Evolutionary conservation across 2,329 filamentous ascomycete species (phyloP), one percentile per base, ranked within the genome.

Genomic region (Fusarium sublunatum): DNA sequence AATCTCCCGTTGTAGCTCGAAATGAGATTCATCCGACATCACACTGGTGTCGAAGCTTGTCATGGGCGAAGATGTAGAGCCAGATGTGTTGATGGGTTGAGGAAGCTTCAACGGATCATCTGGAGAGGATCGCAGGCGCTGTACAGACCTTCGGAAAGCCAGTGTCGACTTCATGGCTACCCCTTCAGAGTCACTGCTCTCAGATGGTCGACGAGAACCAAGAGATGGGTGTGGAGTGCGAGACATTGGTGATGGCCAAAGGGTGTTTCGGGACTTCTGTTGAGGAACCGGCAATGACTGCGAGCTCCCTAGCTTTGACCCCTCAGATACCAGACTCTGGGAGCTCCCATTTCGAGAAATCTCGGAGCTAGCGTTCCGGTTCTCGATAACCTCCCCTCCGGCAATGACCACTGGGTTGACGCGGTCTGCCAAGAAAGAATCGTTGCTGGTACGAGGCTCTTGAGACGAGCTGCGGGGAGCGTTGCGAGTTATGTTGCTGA

Each of bases 391-490:
- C 58, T 83, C 85, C 26, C 87, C 88, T 7, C 87, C 88, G 10
- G 86, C 81, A 67, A 90, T 90, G 36, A 90, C 81, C 11, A 90
- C 87, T 2, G 87, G 88, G 49, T 86, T 87, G 75, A 89, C 84
- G 11, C 87, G 81, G 50, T 88, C 84, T 25, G 82, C 76, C 11
- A 90, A 74, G 63, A 89, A 90, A 0, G 83, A 77, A 60, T 89
- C 87, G 26, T 74, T 77, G 58, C 77, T 82, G 11, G 74, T 69
- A 35, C 83, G 71, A 47, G 81, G 85, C 41, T 87, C 83, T 54
- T 83, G 82, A 0, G 84, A 85, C 5, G 80, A 77, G 19, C 75
- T 75, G 6, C 78, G 79, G 11, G 75, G 72, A 19, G 80, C 78
- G 25, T 78, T 82, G n/a, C 79, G 79, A 3, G 75, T 73, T 24